Conservation (phyloP, 371 early-diverging fungal species). For the Mucor mucedo region DNA sequence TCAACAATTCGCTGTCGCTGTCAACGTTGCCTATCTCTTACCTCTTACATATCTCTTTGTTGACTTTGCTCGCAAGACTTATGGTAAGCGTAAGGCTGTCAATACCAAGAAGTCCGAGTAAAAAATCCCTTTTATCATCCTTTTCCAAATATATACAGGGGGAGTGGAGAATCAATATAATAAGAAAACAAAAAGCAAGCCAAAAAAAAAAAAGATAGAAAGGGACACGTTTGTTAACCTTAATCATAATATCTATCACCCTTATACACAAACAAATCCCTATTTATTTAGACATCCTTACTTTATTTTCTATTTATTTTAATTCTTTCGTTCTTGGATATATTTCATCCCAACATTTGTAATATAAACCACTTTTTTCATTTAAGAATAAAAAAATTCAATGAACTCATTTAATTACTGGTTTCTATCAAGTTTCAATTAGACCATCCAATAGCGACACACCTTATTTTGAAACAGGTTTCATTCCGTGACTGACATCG, state of each 20-base stretch:
- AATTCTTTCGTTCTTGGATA: background rate
- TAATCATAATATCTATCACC: background rate
- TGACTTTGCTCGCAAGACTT: conserved; percentile 76
- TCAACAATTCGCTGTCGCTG: conserved; percentile 68
- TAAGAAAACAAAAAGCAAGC: background rate
- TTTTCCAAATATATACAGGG: background rate
- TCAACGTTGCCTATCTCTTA: conserved; percentile 78
- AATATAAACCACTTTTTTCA: background rate
- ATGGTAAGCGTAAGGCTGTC: conserved; percentile 52
- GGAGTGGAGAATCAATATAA: background rate
- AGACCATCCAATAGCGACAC: no score
- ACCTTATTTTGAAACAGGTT: no score
- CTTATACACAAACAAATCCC: background rate
- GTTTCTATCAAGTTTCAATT: background rate
- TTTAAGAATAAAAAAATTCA: background rate
- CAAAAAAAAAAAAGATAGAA: background rate
- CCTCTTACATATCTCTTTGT: conserved; percentile 83
- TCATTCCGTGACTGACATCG: no score
- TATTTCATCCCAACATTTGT: background rate
- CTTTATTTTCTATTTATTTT: background rate
- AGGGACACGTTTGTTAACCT: background rate
- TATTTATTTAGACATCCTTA: background rate
- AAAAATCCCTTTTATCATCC: conserved; percentile 5
- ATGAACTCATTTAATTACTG: no score
- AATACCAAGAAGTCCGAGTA: conserved; percentile 63